Base-by-base conservation (phyloP, 1,284 basidiomycete species). In the Exobasidium cylindrosporum region DNA sequence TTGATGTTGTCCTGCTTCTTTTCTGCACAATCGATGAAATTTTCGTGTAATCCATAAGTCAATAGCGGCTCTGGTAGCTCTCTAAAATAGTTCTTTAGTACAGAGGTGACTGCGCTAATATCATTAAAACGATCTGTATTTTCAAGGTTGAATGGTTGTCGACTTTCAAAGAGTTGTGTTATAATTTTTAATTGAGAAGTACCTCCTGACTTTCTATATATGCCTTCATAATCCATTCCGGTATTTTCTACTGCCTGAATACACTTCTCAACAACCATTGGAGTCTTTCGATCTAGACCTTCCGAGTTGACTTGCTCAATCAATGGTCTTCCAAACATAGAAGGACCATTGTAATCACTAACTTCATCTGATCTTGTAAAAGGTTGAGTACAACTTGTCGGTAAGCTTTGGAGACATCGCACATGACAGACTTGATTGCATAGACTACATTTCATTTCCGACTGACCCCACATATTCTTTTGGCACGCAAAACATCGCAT, bases 391-490 rank as follows among this genome's bases (percentile, higher is more conserved):
- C 76, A 78, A 43, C 67, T 69, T 7, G 69, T 60, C 3, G 76
- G 62, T 17, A 78, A 63, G 50, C 60, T 74, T 52, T 69, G 65
- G 26, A 76, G 59, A 57, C 75, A 77, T 24, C 64, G 63, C 26
- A 60, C 64, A 58, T 78, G 76, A 47, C 73, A 76, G 17, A 68
- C 68, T 43, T 72, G 71, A 17, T 67, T 63, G 50, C 76, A 78
- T 13, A 70, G 61, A 64, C 87, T 86, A 79, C 95, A 98, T 32
- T 91, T 88, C 62, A 92, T 84, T 80, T 86, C 85, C 58, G 93
- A 91, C 43, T 94, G 88, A 4, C 95, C 95, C 93, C 94, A 98
- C 88, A 98, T 88, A 83, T 97, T 98, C 77, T 97, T 96, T 44
- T 89, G 88, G 79, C 95, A 98, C 61, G 95, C 88, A 76, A 97